phyloP scores from a whole-genome alignment of 2,329 filamentous ascomycete genomes.

The Epichloe coenophiala region DNA sequence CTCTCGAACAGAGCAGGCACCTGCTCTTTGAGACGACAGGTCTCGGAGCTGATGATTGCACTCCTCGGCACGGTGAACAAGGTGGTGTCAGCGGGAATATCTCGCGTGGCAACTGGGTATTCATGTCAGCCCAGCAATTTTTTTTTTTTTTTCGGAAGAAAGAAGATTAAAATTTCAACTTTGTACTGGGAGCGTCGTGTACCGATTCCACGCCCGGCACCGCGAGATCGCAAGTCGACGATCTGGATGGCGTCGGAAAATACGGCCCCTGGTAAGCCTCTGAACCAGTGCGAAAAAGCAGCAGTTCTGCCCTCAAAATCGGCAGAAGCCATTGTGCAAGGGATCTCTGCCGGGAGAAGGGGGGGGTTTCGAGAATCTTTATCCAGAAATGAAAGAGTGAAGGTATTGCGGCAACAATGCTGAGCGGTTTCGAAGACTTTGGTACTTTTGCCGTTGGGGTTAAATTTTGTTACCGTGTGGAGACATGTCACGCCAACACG shows the following conservation, averaged over 20 bases:
- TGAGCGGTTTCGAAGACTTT: too few relatives aligned
- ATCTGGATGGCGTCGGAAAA: slow-evolving; percentile 41
- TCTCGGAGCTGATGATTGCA: slow-evolving; percentile 58
- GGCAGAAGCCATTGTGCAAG: slow-evolving; percentile 8
- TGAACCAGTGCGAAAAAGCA: slow-evolving; percentile 42
- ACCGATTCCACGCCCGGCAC: slow-evolving; percentile 44
- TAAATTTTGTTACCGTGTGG: neutral
- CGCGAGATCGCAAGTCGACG: slow-evolving; percentile 34
- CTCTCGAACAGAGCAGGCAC: slow-evolving; percentile 40
- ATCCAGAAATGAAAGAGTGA: too few relatives aligned
- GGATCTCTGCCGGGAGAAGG: neutral
- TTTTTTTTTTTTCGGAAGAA: rapidly evolving
- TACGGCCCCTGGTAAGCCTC: slow-evolving; percentile 33
- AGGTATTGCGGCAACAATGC: too few relatives aligned
- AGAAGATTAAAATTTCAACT: rapidly evolving
- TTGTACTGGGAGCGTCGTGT: neutral
- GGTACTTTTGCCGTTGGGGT: too few relatives aligned
- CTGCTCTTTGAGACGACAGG: slow-evolving; percentile 50
- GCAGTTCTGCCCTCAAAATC: slow-evolving; percentile 29
- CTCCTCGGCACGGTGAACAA: slow-evolving; percentile 68
- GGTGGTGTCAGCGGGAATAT: slow-evolving; percentile 61
- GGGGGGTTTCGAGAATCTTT: neutral
- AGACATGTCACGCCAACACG: neutral
- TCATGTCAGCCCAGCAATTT: neutral
- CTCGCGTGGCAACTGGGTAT: slow-evolving; percentile 48